Base-by-base conservation (phyloP, 108 stramenopile species). In the Aurantiochytrium sp. region DNA sequence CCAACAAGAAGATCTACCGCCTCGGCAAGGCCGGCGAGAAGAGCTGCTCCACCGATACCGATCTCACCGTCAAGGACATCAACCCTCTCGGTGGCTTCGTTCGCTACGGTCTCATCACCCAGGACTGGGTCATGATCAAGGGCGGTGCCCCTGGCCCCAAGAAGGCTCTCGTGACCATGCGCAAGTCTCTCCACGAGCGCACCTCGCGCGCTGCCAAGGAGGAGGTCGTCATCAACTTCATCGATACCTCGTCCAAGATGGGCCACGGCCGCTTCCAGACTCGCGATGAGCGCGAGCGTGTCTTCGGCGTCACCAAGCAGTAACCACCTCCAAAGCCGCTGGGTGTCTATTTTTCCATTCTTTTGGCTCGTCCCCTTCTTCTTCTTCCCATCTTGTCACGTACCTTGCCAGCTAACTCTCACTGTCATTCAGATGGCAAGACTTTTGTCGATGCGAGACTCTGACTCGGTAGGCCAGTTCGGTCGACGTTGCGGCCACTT, bases 241-340 rank as follows among this genome's bases (percentile, higher is more conserved):
- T 99, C 96, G 99, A 99, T 93, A 99, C 99, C 85, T 95, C 95
- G 55, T 97, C 97, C 93, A 99, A 99, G 95, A 95, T 96, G 90
- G 99, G 99, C 85, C 99, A 99, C 92, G 99, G 99, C 68, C 95
- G 99, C 87, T 99, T 99, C 98, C 99, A 99, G 93, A 99, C 99
- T 50, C 93, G 92, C 69, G 98, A 98, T 87, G 99, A 99, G 93
- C 98, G 98, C 95, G 94, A 93, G 90, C 98, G 97, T 93, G 98
- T 98, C 97, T 88, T 98, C 68, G 99, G 98, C 52, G 17, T 22
- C 85, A 81, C 24, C 34, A 88, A 88, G 73, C 59, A 65, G 59
- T 65, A 34, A 65, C 2, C 1, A 17, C 27, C 19, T 54, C 53
- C 53, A 19, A 19, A 54, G 53, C 21, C 21, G 12, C 21, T 65